Evolutionary conservation across 208 protist species (phyloP).

Genomic region (Endotrypanum monterogeii): DNA sequence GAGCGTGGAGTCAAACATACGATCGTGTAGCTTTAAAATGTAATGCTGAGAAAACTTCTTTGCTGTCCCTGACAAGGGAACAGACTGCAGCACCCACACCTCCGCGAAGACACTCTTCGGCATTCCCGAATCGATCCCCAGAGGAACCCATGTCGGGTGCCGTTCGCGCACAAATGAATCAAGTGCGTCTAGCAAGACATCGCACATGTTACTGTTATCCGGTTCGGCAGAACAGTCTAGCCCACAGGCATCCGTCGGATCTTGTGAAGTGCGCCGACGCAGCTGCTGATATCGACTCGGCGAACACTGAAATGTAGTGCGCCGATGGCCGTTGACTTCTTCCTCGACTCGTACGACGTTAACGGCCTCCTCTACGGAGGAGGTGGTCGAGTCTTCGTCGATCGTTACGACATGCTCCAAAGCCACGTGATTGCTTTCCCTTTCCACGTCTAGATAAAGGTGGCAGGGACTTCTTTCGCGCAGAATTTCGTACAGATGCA

Average conservation of each 20-base stretch:
- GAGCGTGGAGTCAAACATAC: slow-evolving; percentile 49
- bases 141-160: slow-evolving; percentile 32
- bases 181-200: slow-evolving; percentile 50
- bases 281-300: slow-evolving; percentile 21
- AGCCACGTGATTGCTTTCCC: slow-evolving; percentile 43
- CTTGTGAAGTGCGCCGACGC: not conserved
- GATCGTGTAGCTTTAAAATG: slow-evolving; percentile 56
- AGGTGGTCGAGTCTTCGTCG: slow-evolving; percentile 27
- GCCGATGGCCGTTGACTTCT: not conserved
- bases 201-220: slow-evolving; percentile 41
- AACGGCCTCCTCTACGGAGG: slow-evolving; percentile 20
- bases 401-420: slow-evolving; percentile 22
- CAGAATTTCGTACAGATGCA: slow-evolving; percentile 89
- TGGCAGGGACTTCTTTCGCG: slow-evolving; percentile 69
- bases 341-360: slow-evolving; percentile 18
- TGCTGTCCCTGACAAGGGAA: slow-evolving; percentile 12
- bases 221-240: slow-evolving; percentile 49
- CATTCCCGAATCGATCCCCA: not conserved
- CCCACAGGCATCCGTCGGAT: slow-evolving; percentile 38
- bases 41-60: slow-evolving; percentile 89
- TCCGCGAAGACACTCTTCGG: slow-evolving; percentile 21
- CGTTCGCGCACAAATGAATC: slow-evolving; percentile 35
- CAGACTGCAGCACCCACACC: slow-evolving; percentile 59
- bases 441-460: slow-evolving; percentile 89
- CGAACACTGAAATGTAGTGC: slow-evolving; percentile 14